Evolutionary conservation across 2,329 filamentous ascomycete species (phyloP), one percentile per base, ranked within the genome.

Genomic region (Ceratocystiopsis sp.): DNA sequence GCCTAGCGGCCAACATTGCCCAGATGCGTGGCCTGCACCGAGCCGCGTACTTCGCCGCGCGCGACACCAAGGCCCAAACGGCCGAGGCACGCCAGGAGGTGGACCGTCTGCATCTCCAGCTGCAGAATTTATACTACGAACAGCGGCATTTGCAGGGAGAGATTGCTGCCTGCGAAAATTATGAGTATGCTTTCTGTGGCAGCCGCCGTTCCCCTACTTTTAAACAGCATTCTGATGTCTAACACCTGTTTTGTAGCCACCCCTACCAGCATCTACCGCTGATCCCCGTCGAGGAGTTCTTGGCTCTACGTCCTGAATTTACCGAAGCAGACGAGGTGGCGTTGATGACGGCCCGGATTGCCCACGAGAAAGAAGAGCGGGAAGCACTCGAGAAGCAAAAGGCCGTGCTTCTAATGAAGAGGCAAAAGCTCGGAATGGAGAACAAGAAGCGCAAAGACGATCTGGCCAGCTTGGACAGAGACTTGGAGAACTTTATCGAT

Each of bases 71-170:
- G 59, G 69, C 81, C 42, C 68, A 76, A 52, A 96, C 91, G 1
- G 81, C 84, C 29, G 85, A 94, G 59, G 83, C 82, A 40, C 77
- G 87, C 40, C 83, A 89, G 54, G 85, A 94, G 61, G 85, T 96
- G 50, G 91, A 98, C 58, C 76, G 80, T 41, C 68, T 98, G 48
- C 87, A 96, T 57, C 69, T 98, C 35, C 84, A 93, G 56, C 69
- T 98, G 44, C 89, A 96, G 61, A 98, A 98, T 56, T 66, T 98
- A 9, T 93, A 91, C 59, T 98, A 98, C 57, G 89, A 98, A 61
- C 87, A 96, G 63, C 71, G 84, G 43, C 86, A 95, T 60, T 65
- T 98, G 43, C 77, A 83, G 50, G 84, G 84, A 40, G 91, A 98
- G 62, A 96, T 98, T 48, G 68, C 75, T 1, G 85, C 84, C 10